These are phyloP conservation scores for Hypholoma fasciculare DNA, from an alignment of 768 basidiomycete species.

Conservation along the genomic window DNA sequence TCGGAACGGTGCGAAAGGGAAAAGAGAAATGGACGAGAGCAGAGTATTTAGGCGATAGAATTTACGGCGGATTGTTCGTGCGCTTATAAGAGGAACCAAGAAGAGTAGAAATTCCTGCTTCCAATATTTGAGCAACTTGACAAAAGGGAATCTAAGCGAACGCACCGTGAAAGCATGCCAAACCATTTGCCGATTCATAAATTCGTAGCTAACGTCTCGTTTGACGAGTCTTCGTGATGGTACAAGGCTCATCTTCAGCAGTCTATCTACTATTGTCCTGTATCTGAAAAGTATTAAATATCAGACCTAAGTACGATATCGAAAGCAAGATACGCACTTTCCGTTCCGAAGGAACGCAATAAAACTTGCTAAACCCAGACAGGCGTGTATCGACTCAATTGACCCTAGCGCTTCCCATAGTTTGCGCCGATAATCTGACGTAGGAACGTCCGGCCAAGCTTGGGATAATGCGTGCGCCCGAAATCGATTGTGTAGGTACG, in stretches of 20 bases:
- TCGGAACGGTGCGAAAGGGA: constrained; percentile 28
- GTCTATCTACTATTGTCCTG: constrained; percentile 78
- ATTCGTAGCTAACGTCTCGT: constrained; percentile 94
- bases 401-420: constrained; percentile 70
- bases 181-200: constrained; percentile 99
- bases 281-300: constrained; percentile 51
- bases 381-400: constrained; percentile 65
- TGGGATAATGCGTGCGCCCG: constrained; percentile 74
- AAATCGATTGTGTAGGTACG: constrained; percentile 78
- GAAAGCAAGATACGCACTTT: constrained; percentile 47
- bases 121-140: constrained; percentile 5
- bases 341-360: constrained; percentile 85
- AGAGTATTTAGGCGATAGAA: constrained; percentile 37
- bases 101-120: constrained; percentile 92
- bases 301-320: neutral
- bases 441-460: constrained; percentile 91
- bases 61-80: constrained; percentile 62
- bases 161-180: constrained; percentile 98
- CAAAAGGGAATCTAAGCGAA: constrained; percentile 5
- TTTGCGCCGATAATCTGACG: constrained; percentile 70
- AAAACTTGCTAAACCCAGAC: constrained; percentile 73
- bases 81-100: constrained; percentile 81
- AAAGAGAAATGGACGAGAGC: constrained; percentile 24
- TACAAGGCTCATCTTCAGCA: constrained; percentile 73
- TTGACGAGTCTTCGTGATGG: constrained; percentile 69